A percentile compares a stretch with the other conserved stretches of the same genome.
Evolutionary conservation across 2,329 filamentous ascomycete species (phyloP).

Genomic region (Fusarium tanahbumbuense): DNA sequence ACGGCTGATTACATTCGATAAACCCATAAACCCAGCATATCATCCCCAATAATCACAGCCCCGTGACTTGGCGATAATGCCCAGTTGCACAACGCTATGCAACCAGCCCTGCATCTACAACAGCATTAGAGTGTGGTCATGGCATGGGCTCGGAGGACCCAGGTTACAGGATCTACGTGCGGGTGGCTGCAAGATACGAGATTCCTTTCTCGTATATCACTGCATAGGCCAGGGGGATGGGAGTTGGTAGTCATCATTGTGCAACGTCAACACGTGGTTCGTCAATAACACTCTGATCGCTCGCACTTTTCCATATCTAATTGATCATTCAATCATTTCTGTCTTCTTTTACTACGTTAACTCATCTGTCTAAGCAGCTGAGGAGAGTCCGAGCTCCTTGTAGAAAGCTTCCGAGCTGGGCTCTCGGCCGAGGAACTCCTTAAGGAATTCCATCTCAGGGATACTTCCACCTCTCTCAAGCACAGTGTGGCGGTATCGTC

Average conservation of each 20-base stretch:
- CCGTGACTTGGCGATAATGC: conserved; percentile 8
- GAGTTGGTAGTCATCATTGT: not conserved
- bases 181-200: conserved; percentile 34
- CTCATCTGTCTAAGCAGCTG: conserved; percentile 20
- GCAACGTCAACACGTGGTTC: conserved; percentile 7
- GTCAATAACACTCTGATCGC: not conserved
- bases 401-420: conserved; percentile 85
- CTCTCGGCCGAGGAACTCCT: conserved; percentile 81
- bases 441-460: conserved; percentile 83
- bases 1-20: conserved; percentile 7
- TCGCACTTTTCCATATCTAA: not conserved
- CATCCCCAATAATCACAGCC: not conserved
- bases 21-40: not conserved
- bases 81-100: conserved; percentile 19
- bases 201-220: conserved; percentile 29
- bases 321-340: conserved; percentile 5
- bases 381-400: conserved; percentile 72
- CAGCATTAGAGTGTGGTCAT: conserved; percentile 9
- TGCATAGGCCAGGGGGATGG: not conserved
- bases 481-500: conserved; percentile 81
- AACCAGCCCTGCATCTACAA: conserved; percentile 20
- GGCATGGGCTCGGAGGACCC: not conserved
- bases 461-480: conserved; percentile 81
- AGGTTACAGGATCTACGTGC: conserved; percentile 21
- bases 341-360: conserved; percentile 5